These are phyloP conservation scores for Diutina neorugosa DNA, from an alignment of 1,139 yeast species.

Conservation along the genomic window DNA sequence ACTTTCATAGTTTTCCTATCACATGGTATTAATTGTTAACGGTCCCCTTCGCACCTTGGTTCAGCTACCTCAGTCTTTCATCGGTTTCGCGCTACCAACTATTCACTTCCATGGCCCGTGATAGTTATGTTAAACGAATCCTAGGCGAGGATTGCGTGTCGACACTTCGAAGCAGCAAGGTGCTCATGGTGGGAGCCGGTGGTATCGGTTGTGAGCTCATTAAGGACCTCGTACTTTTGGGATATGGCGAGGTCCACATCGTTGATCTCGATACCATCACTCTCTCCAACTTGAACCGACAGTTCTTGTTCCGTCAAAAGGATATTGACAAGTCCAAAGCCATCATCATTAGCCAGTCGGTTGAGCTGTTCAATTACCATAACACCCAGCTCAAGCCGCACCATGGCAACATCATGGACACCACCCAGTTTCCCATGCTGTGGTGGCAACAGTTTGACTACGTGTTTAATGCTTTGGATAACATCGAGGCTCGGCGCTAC, in stretches of 20 bases:
- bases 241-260: conserved; percentile 81
- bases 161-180: conserved; percentile 26
- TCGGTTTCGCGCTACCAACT: background rate
- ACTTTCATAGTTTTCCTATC: too few relatives aligned
- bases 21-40: too few relatives aligned
- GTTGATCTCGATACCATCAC: conserved; percentile 95
- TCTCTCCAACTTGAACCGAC: conserved; percentile 82
- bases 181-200: conserved; percentile 92
- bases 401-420: conserved; percentile 83
- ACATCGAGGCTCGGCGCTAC: conserved; percentile 81
- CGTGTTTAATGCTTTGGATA: conserved; percentile 87
- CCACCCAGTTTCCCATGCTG: conserved; percentile 49
- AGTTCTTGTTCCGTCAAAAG: conserved; percentile 74
- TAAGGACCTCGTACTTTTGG: conserved; percentile 72
- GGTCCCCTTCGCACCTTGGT: too few relatives aligned
- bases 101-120: conserved; percentile 2
- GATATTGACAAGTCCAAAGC: conserved; percentile 86
- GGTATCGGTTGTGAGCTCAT: conserved; percentile 97
- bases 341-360: conserved; percentile 72
- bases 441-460: conserved; percentile 79
- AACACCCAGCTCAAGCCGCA: conserved; percentile 61
- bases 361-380: conserved; percentile 61
- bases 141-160: background rate
- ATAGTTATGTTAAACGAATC: background rate
- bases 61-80: too few relatives aligned